A percentile compares a stretch with the other conserved stretches of the same genome.
Evolutionary conservation across 768 basidiomycete genomes (phyloP).

Genomic region (Termitomyces titanicus): DNA sequence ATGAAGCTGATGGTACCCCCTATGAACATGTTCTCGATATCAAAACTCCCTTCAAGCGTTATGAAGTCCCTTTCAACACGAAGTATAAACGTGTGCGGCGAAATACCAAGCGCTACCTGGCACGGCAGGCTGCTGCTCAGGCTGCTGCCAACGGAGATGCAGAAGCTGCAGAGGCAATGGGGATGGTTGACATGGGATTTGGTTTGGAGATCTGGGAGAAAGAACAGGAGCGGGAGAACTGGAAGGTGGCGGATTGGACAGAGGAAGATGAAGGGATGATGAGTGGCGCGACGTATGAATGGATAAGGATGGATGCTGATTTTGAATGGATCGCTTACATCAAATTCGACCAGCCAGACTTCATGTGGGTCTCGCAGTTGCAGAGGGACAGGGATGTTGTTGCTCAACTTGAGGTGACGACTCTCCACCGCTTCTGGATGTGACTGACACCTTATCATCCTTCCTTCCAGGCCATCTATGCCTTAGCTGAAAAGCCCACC

Average conservation of each 20-base stretch:
- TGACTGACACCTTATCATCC: neutral
- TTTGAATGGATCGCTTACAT: conserved; percentile 98
- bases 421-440: neutral
- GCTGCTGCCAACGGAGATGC: conserved; percentile 90
- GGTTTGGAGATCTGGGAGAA: conserved; percentile 96
- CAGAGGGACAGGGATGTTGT: conserved; percentile 96
- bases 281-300: conserved; percentile 97
- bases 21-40: conserved; percentile 98
- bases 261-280: conserved; percentile 93
- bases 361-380: conserved; percentile 97
- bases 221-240: conserved; percentile 85
- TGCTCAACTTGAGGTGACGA: conserved; percentile 88
- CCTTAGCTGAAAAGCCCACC: conserved; percentile 76
- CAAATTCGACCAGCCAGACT: conserved; percentile 93
- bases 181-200: conserved; percentile 92
- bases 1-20: conserved; percentile 98
- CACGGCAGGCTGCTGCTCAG: conserved; percentile 88
- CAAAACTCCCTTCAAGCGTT: conserved; percentile 82
- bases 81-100: conserved; percentile 96
- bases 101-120: conserved; percentile 94
- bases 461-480: conserved; percentile 76
- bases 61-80: conserved; percentile 97
- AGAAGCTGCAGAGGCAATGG: conserved; percentile 91
- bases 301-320: conserved; percentile 98
- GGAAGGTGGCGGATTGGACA: conserved; percentile 98